Percentiles rank a stretch among this genome's conserved stretches.
These are phyloP conservation scores for Pseudonitzschia multiseries DNA, from an alignment of 108 stramenopile genomes.

Conservation along the genomic window DNA sequence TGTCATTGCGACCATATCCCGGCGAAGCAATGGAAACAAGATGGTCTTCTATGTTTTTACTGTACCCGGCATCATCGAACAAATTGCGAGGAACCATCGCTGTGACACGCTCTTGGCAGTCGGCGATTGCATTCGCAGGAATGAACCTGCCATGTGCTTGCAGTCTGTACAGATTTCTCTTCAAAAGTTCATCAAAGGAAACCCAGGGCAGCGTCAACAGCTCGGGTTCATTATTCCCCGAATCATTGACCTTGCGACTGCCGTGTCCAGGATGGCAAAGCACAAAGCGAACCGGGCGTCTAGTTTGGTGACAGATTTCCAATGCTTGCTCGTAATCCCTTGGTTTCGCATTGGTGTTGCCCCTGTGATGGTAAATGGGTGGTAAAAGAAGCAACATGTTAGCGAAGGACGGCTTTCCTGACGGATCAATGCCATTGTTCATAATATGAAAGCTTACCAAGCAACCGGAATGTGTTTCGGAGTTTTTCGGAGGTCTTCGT, in stretches of 20 bases:
- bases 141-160: slow-evolving; percentile 65
- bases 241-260: neutral
- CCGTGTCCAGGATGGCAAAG: slow-evolving; percentile 30
- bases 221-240: neutral
- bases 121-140: slow-evolving; percentile 58
- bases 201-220: slow-evolving; percentile 42
- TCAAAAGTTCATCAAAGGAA: slow-evolving; percentile 38
- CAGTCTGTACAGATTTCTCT: slow-evolving; percentile 62
- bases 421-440: too few species aligned
- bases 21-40: slow-evolving; percentile 14
- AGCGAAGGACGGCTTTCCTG: slow-evolving; percentile 32
- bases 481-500: slow-evolving; percentile 21
- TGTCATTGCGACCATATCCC: neutral
- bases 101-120: slow-evolving; percentile 53
- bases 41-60: slow-evolving; percentile 11
- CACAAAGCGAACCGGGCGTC: slow-evolving; percentile 74
- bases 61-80: neutral
- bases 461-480: slow-evolving; percentile 28
- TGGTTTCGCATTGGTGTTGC: slow-evolving; percentile 80
- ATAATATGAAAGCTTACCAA: slow-evolving; percentile 13
- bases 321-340: slow-evolving; percentile 62
- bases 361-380: slow-evolving; percentile 22
- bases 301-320: slow-evolving; percentile 49
- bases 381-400: neutral
- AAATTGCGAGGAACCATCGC: slow-evolving; percentile 23